Conservation (phyloP, 2,329 filamentous ascomycete species). For the Bipolaris zeicola region DNA sequence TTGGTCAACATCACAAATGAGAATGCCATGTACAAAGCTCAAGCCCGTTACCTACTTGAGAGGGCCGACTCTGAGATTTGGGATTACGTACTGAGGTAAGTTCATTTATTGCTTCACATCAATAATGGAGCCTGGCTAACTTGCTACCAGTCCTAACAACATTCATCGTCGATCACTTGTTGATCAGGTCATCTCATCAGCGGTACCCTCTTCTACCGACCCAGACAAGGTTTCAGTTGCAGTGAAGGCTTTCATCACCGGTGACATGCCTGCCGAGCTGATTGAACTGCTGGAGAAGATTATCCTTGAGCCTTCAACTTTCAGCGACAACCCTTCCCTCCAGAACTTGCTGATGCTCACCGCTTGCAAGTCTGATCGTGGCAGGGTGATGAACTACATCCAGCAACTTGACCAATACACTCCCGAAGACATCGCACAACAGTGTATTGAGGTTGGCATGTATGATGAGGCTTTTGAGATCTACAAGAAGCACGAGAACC, state of each 20-base stretch:
- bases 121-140: neutral
- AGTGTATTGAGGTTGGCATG: constrained; percentile 93
- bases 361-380: constrained; percentile 94
- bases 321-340: constrained; percentile 95
- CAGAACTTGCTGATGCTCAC: constrained; percentile 97
- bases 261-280: constrained; percentile 88
- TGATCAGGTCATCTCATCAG: constrained; percentile 94
- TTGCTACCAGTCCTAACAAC: constrained; percentile 73
- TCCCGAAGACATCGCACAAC: constrained; percentile 86
- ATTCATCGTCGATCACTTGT: constrained; percentile 90
- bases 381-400: constrained; percentile 94
- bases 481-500: constrained; percentile 96
- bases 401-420: constrained; percentile 88
- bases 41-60: constrained; percentile 92
- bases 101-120: neutral
- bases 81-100: constrained; percentile 78
- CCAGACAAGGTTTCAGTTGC: constrained; percentile 94
- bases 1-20: constrained; percentile 98
- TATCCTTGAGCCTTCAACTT: constrained; percentile 97
- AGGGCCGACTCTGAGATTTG: constrained; percentile 89
- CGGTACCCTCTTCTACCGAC: constrained; percentile 81
- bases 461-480: constrained; percentile 98
- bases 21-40: constrained; percentile 99
- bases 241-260: constrained; percentile 88
- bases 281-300: constrained; percentile 99